phyloP scores from a whole-genome alignment of 495 filamentous ascomycete genomes.

The Hypoxylon lenormandii region DNA sequence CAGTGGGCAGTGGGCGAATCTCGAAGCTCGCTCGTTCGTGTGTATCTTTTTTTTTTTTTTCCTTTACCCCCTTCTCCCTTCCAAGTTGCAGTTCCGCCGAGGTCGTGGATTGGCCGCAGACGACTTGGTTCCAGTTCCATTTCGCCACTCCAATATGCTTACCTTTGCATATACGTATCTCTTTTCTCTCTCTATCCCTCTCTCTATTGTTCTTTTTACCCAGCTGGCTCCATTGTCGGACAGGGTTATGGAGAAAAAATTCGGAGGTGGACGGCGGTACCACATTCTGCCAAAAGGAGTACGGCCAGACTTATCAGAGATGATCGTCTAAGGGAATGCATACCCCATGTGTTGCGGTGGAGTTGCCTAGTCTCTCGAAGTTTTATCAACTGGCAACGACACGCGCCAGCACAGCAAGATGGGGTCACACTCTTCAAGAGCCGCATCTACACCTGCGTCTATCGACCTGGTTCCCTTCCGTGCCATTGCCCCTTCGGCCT shows the following conservation, averaged over 20 bases:
- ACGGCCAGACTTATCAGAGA: conserved; percentile 61
- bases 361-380: conserved; percentile 69
- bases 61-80: conserved; percentile 19
- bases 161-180: conserved; percentile 56
- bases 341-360: conserved; percentile 67
- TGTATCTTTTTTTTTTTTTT: conserved; percentile 28
- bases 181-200: too few relatives aligned
- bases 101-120: conserved; percentile 58
- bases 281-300: conserved; percentile 56
- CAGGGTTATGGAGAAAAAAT: conserved; percentile 54
- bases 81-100: conserved; percentile 46
- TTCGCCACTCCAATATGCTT: conserved; percentile 61
- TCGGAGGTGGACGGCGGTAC: conserved; percentile 53
- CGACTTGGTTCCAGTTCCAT: conserved; percentile 55
- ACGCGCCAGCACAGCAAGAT: conserved; percentile 92
- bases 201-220: conserved; percentile 53
- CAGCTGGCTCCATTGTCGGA: conserved; percentile 55
- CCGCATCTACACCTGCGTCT: conserved; percentile 70
- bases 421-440: conserved; percentile 71
- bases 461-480: conserved; percentile 61
- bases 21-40: too few relatives aligned
- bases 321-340: conserved; percentile 61
- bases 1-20: conserved; percentile 32
- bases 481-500: conserved; percentile 60
- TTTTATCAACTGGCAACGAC: conserved; percentile 83